Evolutionary conservation across 176 grass and related monocot species (phyloP), one percentile per base, ranked within the genome.

Genomic region (Echinochloa phyllopogon): DNA sequence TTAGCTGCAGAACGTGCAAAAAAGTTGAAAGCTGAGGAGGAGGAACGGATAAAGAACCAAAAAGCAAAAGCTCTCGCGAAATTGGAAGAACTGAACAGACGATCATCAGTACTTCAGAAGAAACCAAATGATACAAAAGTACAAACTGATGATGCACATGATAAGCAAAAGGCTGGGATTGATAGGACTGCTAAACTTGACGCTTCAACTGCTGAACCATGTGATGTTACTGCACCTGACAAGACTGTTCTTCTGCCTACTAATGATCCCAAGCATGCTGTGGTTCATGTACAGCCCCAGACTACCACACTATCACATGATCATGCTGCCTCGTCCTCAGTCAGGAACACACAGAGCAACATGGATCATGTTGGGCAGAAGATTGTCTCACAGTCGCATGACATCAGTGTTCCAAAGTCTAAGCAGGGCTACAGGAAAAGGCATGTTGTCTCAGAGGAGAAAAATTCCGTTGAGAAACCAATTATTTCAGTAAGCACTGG

Each of bases 11-110:
- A 99, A 41, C 89, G 96, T 69, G 96, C 88, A 63, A 96, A 92
- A 74, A 90, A 94, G 43, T 68, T 96, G 66, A 90, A 99, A 89
- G 74, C 79, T 70, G 94, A 99, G 83, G 96, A 99, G 82, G 94
- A 99, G 61, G 94, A 99, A 77, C 88, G 91, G 50, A 92, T 69
- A 81, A 93, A 87, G 55, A 88, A 94, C 66, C 96, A 96, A 87
- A 99, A 80, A 72, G 94, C 91, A 81, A 99, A 99, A 91, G 96
- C 94, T 83, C 90, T 94, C 61, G 90, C 84, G 11, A 99, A 99
- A 71, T 85, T 96, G 82, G 96, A 99, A 90, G 96, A 94, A 83
- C 61, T 99, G 81, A 92, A 99, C 65, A 93, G 84, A 39, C 96
- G 96, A 7, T 89, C 93, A 37, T 66, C 85, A 75, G 85, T 82